Evolutionary conservation across 2,329 filamentous ascomycete species (phyloP).

Genomic region (Xylaria polymorpha): DNA sequence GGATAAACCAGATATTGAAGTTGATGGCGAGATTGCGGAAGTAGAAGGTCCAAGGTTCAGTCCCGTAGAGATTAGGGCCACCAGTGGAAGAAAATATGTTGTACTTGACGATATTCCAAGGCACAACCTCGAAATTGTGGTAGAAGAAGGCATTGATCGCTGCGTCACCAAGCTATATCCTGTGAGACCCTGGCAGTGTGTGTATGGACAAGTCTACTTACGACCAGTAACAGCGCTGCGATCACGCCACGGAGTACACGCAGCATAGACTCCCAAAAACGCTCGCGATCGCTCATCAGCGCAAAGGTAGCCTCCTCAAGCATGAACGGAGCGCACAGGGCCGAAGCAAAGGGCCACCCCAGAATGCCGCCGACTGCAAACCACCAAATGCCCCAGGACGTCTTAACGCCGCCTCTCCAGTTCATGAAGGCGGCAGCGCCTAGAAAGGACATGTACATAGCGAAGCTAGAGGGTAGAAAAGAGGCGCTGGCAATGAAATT

Average conservation of each 20-base stretch:
- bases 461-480: conserved; percentile 92
- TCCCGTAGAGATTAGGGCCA: conserved; percentile 93
- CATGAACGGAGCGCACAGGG: conserved; percentile 83
- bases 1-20: conserved; percentile 93
- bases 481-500: conserved; percentile 93
- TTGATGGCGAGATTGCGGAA: conserved; percentile 90
- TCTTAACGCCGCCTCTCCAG: conserved; percentile 82
- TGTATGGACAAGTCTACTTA: conserved; percentile 56
- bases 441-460: conserved; percentile 93
- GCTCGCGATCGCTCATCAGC: conserved; percentile 65
- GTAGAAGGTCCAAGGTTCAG: conserved; percentile 97
- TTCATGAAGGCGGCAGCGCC: conserved; percentile 92
- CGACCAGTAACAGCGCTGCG: conserved; percentile 74
- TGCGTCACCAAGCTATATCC: conserved; percentile 72
- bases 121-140: conserved; percentile 78
- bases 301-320: conserved; percentile 77
- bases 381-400: conserved; percentile 86
- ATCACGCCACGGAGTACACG: conserved; percentile 75
- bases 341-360: conserved; percentile 94
- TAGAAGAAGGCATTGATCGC: conserved; percentile 87
- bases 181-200: conserved; percentile 30
- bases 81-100: conserved; percentile 87
- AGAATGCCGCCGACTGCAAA: conserved; percentile 87
- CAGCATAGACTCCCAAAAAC: conserved; percentile 68
- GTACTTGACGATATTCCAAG: conserved; percentile 94